These are phyloP conservation scores for Botrytis hyacinthi DNA, from an alignment of 2,329 filamentous ascomycete species.

Conservation along the genomic window DNA sequence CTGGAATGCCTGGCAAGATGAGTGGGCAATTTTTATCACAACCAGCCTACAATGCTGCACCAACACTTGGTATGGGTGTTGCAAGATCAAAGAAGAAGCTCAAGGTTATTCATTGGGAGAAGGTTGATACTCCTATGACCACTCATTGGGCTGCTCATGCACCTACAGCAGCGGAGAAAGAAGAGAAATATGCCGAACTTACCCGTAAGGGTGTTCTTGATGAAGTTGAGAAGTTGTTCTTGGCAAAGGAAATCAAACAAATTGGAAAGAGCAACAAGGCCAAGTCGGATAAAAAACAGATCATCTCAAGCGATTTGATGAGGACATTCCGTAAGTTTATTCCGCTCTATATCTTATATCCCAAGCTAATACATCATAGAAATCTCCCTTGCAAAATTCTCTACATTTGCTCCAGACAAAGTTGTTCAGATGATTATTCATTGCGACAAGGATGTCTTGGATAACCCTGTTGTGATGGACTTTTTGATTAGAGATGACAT, in stretches of 20 bases:
- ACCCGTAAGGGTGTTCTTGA: conserved; percentile 93
- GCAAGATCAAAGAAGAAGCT: conserved; percentile 98
- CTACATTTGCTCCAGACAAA: conserved; percentile 77
- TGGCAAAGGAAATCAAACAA: conserved; percentile 94
- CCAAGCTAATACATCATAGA: conserved; percentile 43
- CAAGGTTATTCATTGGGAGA: conserved; percentile 99
- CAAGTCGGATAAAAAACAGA: conserved; percentile 95
- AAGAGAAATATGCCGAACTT: conserved; percentile 93
- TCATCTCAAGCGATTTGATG: conserved; percentile 86
- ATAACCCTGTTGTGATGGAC: conserved; percentile 92
- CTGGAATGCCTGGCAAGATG: conserved; percentile 61
- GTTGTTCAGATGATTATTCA: conserved; percentile 92
- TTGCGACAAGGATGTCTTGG: conserved; percentile 83
- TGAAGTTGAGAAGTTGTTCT: conserved; percentile 95
- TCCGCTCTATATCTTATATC: neutral
- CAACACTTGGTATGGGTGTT: conserved; percentile 69
- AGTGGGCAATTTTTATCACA: conserved; percentile 74
- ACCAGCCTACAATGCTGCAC: conserved; percentile 49
- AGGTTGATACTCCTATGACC: conserved; percentile 86
- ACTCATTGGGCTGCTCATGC: conserved; percentile 91
- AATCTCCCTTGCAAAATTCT: conserved; percentile 93
- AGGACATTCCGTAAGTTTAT: conserved; percentile 71
- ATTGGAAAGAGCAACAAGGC: conserved; percentile 64
- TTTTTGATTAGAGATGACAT: conserved; percentile 92
- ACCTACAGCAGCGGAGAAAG: conserved; percentile 81